Base-by-base conservation (phyloP, 164 flowering plant genomes). In the Vitis cinerea region DNA sequence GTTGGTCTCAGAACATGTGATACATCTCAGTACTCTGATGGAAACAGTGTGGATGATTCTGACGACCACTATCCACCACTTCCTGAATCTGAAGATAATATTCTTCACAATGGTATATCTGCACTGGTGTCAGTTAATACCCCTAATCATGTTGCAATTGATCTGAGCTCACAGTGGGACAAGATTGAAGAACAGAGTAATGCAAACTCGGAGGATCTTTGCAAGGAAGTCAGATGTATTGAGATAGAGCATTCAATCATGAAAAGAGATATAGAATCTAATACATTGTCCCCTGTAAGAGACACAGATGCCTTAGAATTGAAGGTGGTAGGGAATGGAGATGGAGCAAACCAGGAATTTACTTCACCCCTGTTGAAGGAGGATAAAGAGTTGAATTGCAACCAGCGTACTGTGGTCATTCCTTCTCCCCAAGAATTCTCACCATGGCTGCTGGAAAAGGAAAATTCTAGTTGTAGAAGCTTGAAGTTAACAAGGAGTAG, bases 141-240 rank as follows among this genome's bases (percentile, higher is more conserved):
- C 53, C 73, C 87, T 44, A 66, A 66, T 54, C 77, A 69, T 73
- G 73, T 74, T 68, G 80, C 76, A 60, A 78, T 72, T 57, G 71
- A 82, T 75, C 67, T 78, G 54, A 66, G 61, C 49, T 72, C 72
- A 29, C 73, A 69, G 61, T 77, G 61, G 72, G 85, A 77, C 63
- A 75, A 81, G 65, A 66, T 58, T 44, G 75, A 71, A 29, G 77
- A 71, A 69, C 64, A 48, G 58, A 70, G 64, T 54, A 63, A 48
- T 62, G 75, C 74, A 63, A 79, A 77, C 64, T 73, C 59, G 9
- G 95, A 84, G 55, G 89, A 81, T 47, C 66, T 63, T 3, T 88
- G 90, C 79, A 89, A 82, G 83, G 95, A 90, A 64, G 97, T 89
- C 73, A 81, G 82, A 29, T 90, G 90, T 71, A 79, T 87, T 64